Percentiles rank a stretch among this genome's conserved stretches.
Conservation (phyloP, 1,139 yeast genomes). For the Saccharomyces hybrid region DNA sequence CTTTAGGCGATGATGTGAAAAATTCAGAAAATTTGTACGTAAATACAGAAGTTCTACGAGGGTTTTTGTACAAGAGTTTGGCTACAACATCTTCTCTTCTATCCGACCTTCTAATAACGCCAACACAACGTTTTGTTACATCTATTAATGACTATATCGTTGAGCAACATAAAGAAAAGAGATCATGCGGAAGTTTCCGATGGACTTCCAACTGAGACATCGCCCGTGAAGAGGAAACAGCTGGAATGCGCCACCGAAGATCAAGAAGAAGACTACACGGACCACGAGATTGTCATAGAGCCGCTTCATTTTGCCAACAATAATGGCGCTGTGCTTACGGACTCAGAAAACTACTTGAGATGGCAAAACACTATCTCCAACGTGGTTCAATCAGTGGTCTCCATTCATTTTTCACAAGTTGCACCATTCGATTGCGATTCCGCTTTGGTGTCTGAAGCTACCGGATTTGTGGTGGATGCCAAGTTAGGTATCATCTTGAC, state of each 20-base stretch:
- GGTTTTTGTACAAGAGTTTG: neutral
- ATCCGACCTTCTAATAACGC: too few relatives aligned
- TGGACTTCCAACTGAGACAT: neutral
- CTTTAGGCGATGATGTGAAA: slow-evolving; percentile 2
- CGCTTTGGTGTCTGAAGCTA: slow-evolving; percentile 79
- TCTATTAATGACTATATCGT: neutral
- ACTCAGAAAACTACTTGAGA: slow-evolving; percentile 29
- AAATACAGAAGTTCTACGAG: neutral
- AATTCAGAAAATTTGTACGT: neutral
- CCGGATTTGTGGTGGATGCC: slow-evolving; percentile 89
- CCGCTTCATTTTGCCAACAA: neutral
- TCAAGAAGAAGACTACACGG: neutral
- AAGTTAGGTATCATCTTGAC: slow-evolving; percentile 75
- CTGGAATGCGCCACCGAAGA: neutral
- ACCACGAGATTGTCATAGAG: neutral
- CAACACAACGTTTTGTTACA: neutral
- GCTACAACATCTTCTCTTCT: neutral
- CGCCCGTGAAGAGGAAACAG: neutral
- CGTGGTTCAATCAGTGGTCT: slow-evolving; percentile 81
- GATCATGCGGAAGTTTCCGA: neutral
- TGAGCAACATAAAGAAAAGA: slow-evolving; percentile 2
- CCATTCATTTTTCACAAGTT: slow-evolving; percentile 84
- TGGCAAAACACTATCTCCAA: slow-evolving; percentile 82
- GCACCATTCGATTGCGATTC: slow-evolving; percentile 80
- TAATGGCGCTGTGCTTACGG: neutral